Evolutionary conservation across 2,329 filamentous ascomycete genomes (phyloP), one percentile per base, ranked within the genome.

Genomic region (Sporothrix phasma): DNA sequence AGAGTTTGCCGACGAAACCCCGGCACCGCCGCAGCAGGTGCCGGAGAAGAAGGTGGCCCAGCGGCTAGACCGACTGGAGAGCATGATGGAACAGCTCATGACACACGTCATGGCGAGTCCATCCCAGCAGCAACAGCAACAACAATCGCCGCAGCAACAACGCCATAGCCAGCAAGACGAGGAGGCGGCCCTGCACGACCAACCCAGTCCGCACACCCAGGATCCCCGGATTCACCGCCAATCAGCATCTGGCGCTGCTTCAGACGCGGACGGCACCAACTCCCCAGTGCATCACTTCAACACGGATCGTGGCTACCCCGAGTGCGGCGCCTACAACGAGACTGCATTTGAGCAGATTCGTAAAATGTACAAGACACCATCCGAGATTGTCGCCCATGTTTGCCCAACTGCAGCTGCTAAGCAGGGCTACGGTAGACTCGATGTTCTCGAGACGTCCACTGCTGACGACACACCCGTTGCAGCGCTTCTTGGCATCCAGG

Each of bases 11-110:
- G 76, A 80, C 34, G 73, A 76, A 34, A 39, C 62, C 13, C 69
- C 70, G 22, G 66, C 71, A 11, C 69, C 63, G 61, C 46, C 69
- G 24, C 54, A 53, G 29, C 54, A 53, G 29, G 41, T 51, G n/a
- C 70, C 76, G 2, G 78, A 80, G 65, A 72, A 73, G 45, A 73
- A 75, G 37, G 68, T 80, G 3, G 71, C 75, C 0, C 77, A 79
- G 66, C 74, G 79, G 2, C 72, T 82, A 3, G 76, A 73, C 22
- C 74, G 77, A 0, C 73, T 82, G 3, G 80, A 82, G 67, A 72
- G 74, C 29, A 73, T 81, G 67, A 77, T 81, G 71, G 75, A 79
- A 69, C 74, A 73, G 63, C 69, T 82, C 0, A 75, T 79, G 59
- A 74, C 77, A n/a, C 74, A 73, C 41, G 72, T 76, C 46, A 67